Percentiles rank a stretch among this genome's conserved stretches.
Conservation (phyloP, 2,329 filamentous ascomycete species). For the Fusarium vanettenii region DNA sequence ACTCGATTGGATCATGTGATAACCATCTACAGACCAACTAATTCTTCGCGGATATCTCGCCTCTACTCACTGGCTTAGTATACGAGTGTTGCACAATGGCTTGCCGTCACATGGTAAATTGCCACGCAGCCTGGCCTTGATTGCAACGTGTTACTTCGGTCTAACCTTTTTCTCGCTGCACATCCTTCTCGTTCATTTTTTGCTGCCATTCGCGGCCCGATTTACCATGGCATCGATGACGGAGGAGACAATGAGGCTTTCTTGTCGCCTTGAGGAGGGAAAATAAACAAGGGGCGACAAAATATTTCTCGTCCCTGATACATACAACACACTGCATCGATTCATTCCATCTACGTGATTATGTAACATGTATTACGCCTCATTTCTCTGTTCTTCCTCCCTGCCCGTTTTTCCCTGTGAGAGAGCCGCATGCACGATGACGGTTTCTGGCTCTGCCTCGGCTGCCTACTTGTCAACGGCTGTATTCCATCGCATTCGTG, state of each 20-base stretch:
- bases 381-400: neutral
- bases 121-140: neutral
- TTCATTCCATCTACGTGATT: neutral
- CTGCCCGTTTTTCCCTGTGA: neutral
- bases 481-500: neutral
- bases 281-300: neutral
- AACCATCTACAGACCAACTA: neutral
- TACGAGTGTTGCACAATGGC: neutral
- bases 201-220: neutral
- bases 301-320: neutral
- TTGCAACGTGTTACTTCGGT: neutral
- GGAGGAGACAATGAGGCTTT: neutral
- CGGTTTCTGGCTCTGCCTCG: neutral
- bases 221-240: neutral
- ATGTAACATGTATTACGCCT: neutral
- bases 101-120: neutral
- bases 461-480: neutral
- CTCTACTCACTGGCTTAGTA: neutral
- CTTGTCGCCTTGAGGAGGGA: neutral
- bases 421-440: neutral
- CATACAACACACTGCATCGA: neutral
- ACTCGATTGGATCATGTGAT: neutral
- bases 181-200: neutral
- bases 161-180: neutral
- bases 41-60: neutral